Conservation (phyloP, 2,329 filamentous ascomycete genomes). For the Ilyonectria destructans region DNA sequence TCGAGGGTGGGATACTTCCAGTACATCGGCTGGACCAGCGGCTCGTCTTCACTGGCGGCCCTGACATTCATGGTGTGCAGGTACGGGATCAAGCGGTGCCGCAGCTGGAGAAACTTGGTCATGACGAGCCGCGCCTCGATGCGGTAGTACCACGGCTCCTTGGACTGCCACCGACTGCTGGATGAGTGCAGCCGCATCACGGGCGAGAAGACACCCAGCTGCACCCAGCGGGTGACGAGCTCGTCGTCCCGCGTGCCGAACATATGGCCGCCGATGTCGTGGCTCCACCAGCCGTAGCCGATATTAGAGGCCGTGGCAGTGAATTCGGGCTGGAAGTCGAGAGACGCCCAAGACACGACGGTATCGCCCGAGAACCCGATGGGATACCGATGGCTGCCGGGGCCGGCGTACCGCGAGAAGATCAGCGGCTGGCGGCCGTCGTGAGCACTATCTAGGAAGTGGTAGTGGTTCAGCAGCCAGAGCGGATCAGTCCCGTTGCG, state of each 20-base stretch:
- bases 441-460: slow-evolving; percentile 66
- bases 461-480: slow-evolving; percentile 78
- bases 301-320: slow-evolving; percentile 78
- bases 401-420: slow-evolving; percentile 76
- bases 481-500: slow-evolving; percentile 75
- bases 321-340: slow-evolving; percentile 77
- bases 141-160: slow-evolving; percentile 74
- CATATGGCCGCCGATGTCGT: slow-evolving; percentile 78
- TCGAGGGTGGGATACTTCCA: slow-evolving; percentile 69
- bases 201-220: slow-evolving; percentile 74
- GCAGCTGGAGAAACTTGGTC: slow-evolving; percentile 65
- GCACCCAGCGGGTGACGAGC: slow-evolving; percentile 73
- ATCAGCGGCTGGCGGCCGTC: slow-evolving; percentile 62
- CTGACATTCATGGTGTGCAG: slow-evolving; percentile 71
- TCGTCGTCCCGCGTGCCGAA: slow-evolving; percentile 71
- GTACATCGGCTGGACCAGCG: slow-evolving; percentile 75
- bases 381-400: slow-evolving; percentile 76
- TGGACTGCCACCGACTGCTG: slow-evolving; percentile 71
- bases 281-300: slow-evolving; percentile 79
- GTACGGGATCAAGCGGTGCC: slow-evolving; percentile 74
- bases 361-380: slow-evolving; percentile 77
- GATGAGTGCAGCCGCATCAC: slow-evolving; percentile 74
- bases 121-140: slow-evolving; percentile 63
- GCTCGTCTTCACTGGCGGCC: slow-evolving; percentile 57
- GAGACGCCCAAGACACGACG: slow-evolving; percentile 72